These are phyloP conservation scores for Uronychia binucleata DNA, from an alignment of 73 alveolate species.

Conservation along the genomic window DNA sequence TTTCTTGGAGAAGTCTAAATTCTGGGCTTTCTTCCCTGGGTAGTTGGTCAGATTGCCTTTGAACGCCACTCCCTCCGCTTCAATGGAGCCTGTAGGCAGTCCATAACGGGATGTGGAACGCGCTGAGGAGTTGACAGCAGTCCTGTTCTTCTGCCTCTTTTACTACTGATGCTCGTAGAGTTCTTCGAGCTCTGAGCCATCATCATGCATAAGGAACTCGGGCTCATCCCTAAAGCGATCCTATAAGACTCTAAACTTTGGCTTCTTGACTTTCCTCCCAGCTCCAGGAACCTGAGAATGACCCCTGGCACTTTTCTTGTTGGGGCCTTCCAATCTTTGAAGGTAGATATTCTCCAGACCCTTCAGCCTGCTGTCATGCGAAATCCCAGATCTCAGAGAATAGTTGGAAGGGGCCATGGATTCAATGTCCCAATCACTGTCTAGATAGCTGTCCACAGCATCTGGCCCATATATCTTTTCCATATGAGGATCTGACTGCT, in stretches of 20 bases:
- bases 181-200: neutral
- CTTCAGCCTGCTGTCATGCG: conserved; percentile 23
- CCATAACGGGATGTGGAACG: neutral
- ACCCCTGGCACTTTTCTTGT: conserved; percentile 8
- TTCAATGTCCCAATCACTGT: conserved; percentile 33
- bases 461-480: neutral
- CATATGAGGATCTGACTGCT: neutral
- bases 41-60: neutral
- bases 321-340: conserved; percentile 54
- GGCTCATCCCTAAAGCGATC: conserved; percentile 34
- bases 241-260: conserved; percentile 29
- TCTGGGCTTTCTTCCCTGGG: too few species aligned
- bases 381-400: conserved; percentile 9
- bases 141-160: neutral
- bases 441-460: conserved; percentile 24
- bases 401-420: conserved; percentile 5
- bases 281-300: conserved; percentile 1
- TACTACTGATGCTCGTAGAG: neutral
- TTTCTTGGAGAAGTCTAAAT: too few species aligned
- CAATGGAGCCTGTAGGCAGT: neutral
- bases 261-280: neutral
- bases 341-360: conserved; percentile 65
- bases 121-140: neutral
- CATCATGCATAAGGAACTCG: neutral
- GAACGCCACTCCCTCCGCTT: neutral